Percentiles rank a stretch among this genome's conserved stretches.
Evolutionary conservation across 2,329 filamentous ascomycete genomes (phyloP).

Genomic region (Scopulariopsis brevicaulis): DNA sequence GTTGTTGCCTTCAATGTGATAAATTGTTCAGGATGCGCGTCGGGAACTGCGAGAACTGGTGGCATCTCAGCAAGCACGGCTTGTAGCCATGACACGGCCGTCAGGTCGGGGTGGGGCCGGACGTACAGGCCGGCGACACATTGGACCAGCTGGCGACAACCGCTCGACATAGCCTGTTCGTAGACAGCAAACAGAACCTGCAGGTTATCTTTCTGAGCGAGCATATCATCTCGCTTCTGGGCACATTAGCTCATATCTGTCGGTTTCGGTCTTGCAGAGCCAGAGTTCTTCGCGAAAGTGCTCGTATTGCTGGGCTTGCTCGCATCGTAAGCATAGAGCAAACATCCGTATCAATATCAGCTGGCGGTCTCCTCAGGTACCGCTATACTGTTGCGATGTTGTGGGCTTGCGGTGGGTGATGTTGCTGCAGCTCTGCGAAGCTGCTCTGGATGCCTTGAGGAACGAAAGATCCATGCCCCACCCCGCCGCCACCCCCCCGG

Average conservation of each 20-base stretch:
- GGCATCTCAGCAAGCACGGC: no score
- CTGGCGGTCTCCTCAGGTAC: background rate
- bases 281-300: background rate
- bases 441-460: background rate
- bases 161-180: background rate
- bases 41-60: no score
- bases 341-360: background rate
- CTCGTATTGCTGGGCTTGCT: background rate
- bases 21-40: no score
- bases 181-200: slow-evolving; percentile 4
- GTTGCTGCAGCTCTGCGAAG: background rate
- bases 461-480: background rate
- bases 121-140: no score
- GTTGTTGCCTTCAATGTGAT: no score
- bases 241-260: slow-evolving; percentile 4
- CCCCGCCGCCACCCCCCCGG: no score
- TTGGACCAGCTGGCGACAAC: no score
- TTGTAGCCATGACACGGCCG: no score
- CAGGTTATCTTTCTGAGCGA: slow-evolving; percentile 1
- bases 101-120: no score
- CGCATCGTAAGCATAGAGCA: background rate
- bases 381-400: background rate
- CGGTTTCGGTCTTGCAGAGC: background rate
- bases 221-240: slow-evolving; percentile 1
- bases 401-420: background rate